These are phyloP conservation scores for Vitis hybrid DNA, from an alignment of 177 flowering plant genomes.

Conservation along the genomic window DNA sequence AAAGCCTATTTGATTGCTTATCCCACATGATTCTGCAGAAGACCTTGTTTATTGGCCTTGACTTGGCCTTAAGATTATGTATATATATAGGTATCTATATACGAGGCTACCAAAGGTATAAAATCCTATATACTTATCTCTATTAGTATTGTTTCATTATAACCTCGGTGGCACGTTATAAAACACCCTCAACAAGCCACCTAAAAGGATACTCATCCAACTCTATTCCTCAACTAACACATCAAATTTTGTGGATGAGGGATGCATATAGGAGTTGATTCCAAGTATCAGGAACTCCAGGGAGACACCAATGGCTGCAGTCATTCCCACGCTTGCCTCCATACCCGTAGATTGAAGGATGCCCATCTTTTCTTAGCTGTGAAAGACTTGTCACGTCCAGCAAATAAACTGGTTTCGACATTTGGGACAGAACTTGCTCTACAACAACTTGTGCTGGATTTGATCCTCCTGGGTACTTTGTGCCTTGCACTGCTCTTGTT, in stretches of 20 bases:
- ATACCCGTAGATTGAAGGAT: conserved; percentile 36
- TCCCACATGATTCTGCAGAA: too few relatives aligned
- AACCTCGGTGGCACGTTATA: too few relatives aligned
- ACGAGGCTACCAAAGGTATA: too few relatives aligned
- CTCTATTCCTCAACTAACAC: too few relatives aligned
- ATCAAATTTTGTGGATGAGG: neutral
- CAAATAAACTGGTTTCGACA: conserved; percentile 28
- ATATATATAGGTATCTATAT: too few relatives aligned
- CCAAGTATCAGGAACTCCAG: conserved; percentile 62
- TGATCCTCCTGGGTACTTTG: conserved; percentile 28
- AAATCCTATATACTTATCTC: too few relatives aligned
- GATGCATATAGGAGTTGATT: conserved; percentile 40
- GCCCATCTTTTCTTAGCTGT: conserved; percentile 44
- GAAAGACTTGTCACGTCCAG: conserved; percentile 38
- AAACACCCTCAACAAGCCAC: too few relatives aligned
- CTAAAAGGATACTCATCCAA: too few relatives aligned
- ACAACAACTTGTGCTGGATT: conserved; percentile 28
- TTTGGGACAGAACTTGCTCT: conserved; percentile 24
- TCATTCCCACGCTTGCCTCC: conserved; percentile 25
- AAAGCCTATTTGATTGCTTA: too few relatives aligned
- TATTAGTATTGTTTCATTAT: too few relatives aligned
- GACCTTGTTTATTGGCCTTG: too few relatives aligned
- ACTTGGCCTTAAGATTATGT: too few relatives aligned
- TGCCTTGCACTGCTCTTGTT: conserved; percentile 16
- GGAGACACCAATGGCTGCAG: conserved; percentile 56